Conservation (phyloP, 257 asterid genomes). For the Osmanthus fragrans region DNA sequence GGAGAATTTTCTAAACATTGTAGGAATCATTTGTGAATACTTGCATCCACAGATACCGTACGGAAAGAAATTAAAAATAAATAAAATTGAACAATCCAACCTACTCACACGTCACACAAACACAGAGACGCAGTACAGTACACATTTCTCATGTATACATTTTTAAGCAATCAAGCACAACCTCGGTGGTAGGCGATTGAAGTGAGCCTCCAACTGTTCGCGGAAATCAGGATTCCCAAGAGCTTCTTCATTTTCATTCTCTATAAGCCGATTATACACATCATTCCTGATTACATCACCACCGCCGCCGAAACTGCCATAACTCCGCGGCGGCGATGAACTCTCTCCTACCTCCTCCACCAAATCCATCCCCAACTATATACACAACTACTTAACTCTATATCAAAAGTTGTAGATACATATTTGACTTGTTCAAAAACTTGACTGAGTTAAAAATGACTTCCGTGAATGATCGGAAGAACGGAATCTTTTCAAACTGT, state of each 20-base stretch:
- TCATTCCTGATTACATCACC: constrained; percentile 64
- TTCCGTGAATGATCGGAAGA: constrained; percentile 35
- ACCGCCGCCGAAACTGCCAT: constrained; percentile 57
- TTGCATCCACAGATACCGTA: background rate
- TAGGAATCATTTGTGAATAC: background rate
- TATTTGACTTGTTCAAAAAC: constrained; percentile 20
- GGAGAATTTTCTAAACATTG: background rate
- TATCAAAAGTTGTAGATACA: constrained; percentile 1
- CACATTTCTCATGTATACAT: constrained; percentile 1
- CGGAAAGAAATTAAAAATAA: background rate
- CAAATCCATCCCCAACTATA: constrained; percentile 55
- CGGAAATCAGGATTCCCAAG: constrained; percentile 58
- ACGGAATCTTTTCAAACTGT: constrained; percentile 41
- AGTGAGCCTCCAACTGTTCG: constrained; percentile 76
- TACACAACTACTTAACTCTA: background rate
- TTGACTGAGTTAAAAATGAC: constrained; percentile 32
- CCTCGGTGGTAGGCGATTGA: constrained; percentile 87
- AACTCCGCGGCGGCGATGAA: constrained; percentile 83
- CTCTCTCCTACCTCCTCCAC: constrained; percentile 90
- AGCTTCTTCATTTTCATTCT: constrained; percentile 67
- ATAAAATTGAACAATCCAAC: constrained; percentile 14
- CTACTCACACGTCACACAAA: background rate
- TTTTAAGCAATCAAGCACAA: constrained; percentile 20
- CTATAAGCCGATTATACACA: constrained; percentile 64
- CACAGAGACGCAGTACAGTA: background rate